A percentile compares a stretch with the other conserved stretches of the same genome.
Evolutionary conservation across 768 basidiomycete species (phyloP).

Genomic region (Russula olivacea): DNA sequence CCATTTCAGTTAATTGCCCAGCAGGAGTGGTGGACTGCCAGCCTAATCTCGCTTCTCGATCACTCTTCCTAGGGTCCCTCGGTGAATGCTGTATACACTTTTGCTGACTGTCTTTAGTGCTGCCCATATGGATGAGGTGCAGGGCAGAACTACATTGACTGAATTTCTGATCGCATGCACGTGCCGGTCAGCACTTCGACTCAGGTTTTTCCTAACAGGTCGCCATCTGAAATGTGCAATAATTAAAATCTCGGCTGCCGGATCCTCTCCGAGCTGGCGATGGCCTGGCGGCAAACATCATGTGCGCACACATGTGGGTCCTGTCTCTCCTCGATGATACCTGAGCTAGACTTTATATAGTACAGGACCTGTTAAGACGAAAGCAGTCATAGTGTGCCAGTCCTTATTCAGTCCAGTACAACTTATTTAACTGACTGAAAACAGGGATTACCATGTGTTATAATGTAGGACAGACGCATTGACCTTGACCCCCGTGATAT

Average conservation of each 20-base stretch:
- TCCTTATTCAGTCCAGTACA: constrained; percentile 15
- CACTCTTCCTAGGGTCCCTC: neutral
- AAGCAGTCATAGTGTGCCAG: neutral
- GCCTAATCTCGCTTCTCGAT: constrained; percentile 17
- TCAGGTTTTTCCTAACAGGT: neutral
- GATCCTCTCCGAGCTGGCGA: constrained; percentile 15
- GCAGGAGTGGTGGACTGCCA: constrained; percentile 1
- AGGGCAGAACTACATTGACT: constrained; percentile 14
- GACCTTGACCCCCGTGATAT: neutral
- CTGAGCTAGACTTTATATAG: constrained; percentile 21
- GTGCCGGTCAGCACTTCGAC: constrained; percentile 1
- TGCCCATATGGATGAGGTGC: constrained; percentile 9
- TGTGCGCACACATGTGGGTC: constrained; percentile 15
- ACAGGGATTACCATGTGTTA: constrained; percentile 23
- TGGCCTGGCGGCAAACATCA: constrained; percentile 21
- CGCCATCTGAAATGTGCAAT: constrained; percentile 12
- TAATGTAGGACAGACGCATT: constrained; percentile 21
- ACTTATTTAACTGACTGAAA: constrained; percentile 7
- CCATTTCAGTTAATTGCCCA: constrained; percentile 9
- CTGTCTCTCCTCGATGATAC: constrained; percentile 8
- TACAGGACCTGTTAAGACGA: constrained; percentile 1
- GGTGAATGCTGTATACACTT: constrained; percentile 4
- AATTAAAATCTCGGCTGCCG: constrained; percentile 23
- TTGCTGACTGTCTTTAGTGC: constrained; percentile 2
- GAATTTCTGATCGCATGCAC: constrained; percentile 14